phyloP scores from a whole-genome alignment of 352 stramenopile species.

The Sclerospora graminicola region DNA sequence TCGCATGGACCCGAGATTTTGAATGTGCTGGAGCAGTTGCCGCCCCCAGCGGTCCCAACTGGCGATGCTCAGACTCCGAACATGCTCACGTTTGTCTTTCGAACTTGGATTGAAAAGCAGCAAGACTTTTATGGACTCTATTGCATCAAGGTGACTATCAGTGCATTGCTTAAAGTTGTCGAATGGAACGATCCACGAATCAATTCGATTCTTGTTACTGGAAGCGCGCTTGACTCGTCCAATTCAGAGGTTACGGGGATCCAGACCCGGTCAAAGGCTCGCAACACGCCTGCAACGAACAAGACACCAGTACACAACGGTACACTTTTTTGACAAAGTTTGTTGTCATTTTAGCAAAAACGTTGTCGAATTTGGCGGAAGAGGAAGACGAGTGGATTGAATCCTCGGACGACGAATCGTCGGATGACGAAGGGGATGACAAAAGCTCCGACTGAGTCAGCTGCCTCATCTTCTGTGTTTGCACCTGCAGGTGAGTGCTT shows the following conservation, averaged over 20 bases:
- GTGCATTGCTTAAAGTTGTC: conserved; percentile 56
- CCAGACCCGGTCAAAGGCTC: conserved; percentile 50
- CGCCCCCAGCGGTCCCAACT: conserved; percentile 18
- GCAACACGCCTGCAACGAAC: conserved; percentile 15
- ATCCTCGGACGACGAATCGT: conserved; percentile 60
- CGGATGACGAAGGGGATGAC: conserved; percentile 38
- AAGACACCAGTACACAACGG: conserved; percentile 38
- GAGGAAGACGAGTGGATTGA: conserved; percentile 75
- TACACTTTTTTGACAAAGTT: conserved; percentile 81
- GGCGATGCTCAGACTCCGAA: conserved; percentile 23
- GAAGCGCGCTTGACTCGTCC: conserved; percentile 30
- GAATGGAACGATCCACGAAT: conserved; percentile 71
- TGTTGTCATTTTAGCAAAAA: conserved; percentile 62
- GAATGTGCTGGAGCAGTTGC: conserved; percentile 60
- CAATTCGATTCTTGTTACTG: conserved; percentile 48
- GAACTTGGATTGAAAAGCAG: conserved; percentile 78
- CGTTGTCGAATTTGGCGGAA: conserved; percentile 51
- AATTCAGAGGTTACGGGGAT: conserved; percentile 10
- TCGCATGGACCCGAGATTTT: conserved; percentile 58
- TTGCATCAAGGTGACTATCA: conserved; percentile 78
- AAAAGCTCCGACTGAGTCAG: conserved; percentile 6
- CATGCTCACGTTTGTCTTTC: conserved; percentile 72
- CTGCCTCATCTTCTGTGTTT: conserved; percentile 45
- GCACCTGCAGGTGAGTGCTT: conserved; percentile 48
- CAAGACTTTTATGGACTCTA: conserved; percentile 76